These are phyloP conservation scores for Citrus glauca DNA, from an alignment of 345 rosid genomes.

Conservation along the genomic window DNA sequence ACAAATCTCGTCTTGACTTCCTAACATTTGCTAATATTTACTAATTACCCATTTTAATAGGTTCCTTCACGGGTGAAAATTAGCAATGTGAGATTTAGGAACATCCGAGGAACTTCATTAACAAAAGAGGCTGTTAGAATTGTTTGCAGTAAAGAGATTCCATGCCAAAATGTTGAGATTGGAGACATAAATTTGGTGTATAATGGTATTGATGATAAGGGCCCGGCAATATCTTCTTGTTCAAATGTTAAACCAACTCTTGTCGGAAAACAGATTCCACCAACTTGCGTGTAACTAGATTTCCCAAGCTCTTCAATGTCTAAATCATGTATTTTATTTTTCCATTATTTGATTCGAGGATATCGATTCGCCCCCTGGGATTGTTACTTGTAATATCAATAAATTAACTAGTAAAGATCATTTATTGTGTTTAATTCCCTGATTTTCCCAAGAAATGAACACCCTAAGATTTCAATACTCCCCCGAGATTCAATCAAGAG, in stretches of 20 bases:
- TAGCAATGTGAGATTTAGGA: neutral
- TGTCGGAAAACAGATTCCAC: neutral
- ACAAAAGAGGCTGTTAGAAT: neutral
- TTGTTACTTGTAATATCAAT: no score
- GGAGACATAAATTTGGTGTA: neutral
- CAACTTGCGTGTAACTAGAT: neutral
- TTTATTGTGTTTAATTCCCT: no score
- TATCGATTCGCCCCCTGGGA: no score
- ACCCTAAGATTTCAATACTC: no score
- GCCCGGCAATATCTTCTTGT: neutral
- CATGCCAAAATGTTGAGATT: conserved; percentile 1
- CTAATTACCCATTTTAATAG: neutral
- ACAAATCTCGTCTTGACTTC: no score
- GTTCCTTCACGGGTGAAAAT: neutral
- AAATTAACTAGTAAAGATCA: no score
- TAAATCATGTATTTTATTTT: no score
- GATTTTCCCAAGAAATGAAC: no score
- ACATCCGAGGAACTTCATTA: neutral
- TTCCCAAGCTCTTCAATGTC: no score
- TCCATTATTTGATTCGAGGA: no score
- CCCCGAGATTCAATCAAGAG: no score
- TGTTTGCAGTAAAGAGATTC: neutral
- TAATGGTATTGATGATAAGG: neutral
- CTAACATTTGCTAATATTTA: no score
- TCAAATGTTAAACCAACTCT: neutral